These are phyloP conservation scores for Parathielavia hyrcaniae DNA, from an alignment of 495 filamentous ascomycete species.

Conservation along the genomic window DNA sequence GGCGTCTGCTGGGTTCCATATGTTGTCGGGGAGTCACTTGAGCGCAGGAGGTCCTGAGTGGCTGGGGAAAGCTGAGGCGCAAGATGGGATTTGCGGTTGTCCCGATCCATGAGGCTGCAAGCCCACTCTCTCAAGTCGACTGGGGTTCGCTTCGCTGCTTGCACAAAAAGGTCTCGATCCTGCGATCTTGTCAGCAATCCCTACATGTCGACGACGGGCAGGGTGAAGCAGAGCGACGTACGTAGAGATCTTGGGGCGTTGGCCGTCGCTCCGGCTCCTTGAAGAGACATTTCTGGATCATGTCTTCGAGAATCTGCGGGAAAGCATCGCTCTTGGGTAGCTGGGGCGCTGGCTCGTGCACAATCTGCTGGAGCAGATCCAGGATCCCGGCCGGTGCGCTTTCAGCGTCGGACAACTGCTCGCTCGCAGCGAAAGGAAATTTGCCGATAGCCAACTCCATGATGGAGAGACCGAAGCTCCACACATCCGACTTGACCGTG, in stretches of 20 bases:
- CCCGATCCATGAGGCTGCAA: conserved; percentile 77
- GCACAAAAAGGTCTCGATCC: conserved; percentile 89
- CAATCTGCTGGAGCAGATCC: conserved; percentile 93
- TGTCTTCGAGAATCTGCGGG: conserved; percentile 86
- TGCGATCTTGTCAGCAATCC: conserved; percentile 34
- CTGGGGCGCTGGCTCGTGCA: conserved; percentile 88
- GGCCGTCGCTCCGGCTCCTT: conserved; percentile 83
- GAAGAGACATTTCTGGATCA: conserved; percentile 90
- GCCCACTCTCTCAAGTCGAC: conserved; percentile 89
- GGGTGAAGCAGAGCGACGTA: conserved; percentile 33
- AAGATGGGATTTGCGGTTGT: conserved; percentile 89
- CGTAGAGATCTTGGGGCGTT: conserved; percentile 79
- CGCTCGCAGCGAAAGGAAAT: conserved; percentile 83
- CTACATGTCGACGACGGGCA: background rate
- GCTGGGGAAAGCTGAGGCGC: conserved; percentile 58
- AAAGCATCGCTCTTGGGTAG: conserved; percentile 96
- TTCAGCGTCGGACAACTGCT: conserved; percentile 56
- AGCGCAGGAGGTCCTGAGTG: conserved; percentile 52
- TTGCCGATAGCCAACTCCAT: conserved; percentile 97
- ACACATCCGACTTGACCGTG: conserved; percentile 96
- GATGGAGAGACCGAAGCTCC: conserved; percentile 92
- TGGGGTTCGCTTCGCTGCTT: conserved; percentile 87
- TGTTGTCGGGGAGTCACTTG: conserved; percentile 46
- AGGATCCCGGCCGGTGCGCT: conserved; percentile 88
- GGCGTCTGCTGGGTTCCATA: conserved; percentile 44